phyloP scores from a whole-genome alignment of 2,329 filamentous ascomycete species.

The Phialemoniopsis sp. region DNA sequence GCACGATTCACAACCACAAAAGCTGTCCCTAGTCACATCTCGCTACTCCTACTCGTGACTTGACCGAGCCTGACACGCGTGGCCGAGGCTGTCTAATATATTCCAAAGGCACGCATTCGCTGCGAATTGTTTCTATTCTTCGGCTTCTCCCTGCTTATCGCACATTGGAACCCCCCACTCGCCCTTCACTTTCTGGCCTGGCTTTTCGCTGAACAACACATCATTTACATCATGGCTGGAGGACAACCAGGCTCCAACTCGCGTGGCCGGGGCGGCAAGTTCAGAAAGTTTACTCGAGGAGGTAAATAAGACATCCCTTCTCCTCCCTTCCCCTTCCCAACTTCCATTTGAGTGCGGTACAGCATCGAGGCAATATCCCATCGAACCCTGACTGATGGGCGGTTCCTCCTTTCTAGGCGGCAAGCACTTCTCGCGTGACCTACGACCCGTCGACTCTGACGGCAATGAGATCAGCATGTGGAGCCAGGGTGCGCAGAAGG shows the following conservation, averaged over 20 bases:
- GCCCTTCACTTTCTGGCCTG: not conserved
- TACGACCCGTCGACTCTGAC: constrained; percentile 83
- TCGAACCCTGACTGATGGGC: too few species aligned
- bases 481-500: constrained; percentile 53
- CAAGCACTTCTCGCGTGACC: constrained; percentile 90
- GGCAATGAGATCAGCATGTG: constrained; percentile 89
- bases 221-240: constrained; percentile 37
- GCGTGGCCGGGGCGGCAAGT: constrained; percentile 87
- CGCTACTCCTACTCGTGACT: too few species aligned
- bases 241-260: constrained; percentile 42
- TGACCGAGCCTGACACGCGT: too few species aligned
- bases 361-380: too few species aligned
- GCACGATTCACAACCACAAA: too few species aligned
- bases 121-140: too few species aligned
- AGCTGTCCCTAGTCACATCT: too few species aligned
- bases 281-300: constrained; percentile 88
- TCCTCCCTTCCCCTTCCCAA: constrained; percentile 27
- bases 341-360: too few species aligned
- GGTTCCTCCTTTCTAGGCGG: constrained; percentile 60
- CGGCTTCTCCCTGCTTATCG: too few species aligned
- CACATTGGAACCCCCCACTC: not conserved
- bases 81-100: too few species aligned
- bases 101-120: too few species aligned
- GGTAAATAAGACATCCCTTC: constrained; percentile 51
- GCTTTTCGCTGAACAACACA: not conserved